phyloP scores from a whole-genome alignment of 768 basidiomycete species.

The Tricholoma flavovirens region DNA sequence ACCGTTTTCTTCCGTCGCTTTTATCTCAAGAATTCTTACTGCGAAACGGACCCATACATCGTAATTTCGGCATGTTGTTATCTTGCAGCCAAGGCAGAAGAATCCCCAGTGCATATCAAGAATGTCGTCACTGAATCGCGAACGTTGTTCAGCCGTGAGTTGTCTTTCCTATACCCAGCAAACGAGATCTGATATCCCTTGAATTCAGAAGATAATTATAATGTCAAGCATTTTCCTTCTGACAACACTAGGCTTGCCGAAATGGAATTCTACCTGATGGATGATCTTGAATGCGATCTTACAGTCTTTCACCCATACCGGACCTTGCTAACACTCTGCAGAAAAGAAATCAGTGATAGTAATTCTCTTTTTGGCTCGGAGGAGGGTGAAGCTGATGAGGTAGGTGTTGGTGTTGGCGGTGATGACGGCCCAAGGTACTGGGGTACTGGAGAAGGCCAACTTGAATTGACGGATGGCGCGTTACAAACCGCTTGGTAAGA shows the following conservation, averaged over 20 bases:
- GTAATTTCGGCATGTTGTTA: slow-evolving; percentile 93
- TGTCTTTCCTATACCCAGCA: background rate
- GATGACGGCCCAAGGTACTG: slow-evolving; percentile 66
- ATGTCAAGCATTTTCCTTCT: slow-evolving; percentile 72
- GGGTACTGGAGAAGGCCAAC: slow-evolving; percentile 75
- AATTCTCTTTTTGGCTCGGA: slow-evolving; percentile 34
- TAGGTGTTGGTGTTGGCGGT: slow-evolving; percentile 38
- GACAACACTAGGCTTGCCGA: slow-evolving; percentile 93
- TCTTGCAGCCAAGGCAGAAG: slow-evolving; percentile 95
- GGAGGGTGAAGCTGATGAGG: slow-evolving; percentile 53
- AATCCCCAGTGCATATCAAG: slow-evolving; percentile 93
- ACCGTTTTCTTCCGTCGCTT: slow-evolving; percentile 96
- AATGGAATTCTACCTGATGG: slow-evolving; percentile 98
- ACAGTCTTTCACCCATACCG: slow-evolving; percentile 94
- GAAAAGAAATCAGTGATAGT: slow-evolving; percentile 43
- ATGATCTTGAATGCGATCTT: slow-evolving; percentile 93
- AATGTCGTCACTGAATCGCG: slow-evolving; percentile 82
- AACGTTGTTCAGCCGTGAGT: slow-evolving; percentile 65
- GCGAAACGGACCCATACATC: slow-evolving; percentile 92
- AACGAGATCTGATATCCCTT: background rate
- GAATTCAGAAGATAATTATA: slow-evolving; percentile 54
- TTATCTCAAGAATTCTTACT: slow-evolving; percentile 92
- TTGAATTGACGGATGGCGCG: slow-evolving; percentile 69
- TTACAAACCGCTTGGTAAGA: slow-evolving; percentile 89
- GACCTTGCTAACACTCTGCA: slow-evolving; percentile 73